Conservation (phyloP, 257 asterid genomes). For the Solanum corneliomulleri region DNA sequence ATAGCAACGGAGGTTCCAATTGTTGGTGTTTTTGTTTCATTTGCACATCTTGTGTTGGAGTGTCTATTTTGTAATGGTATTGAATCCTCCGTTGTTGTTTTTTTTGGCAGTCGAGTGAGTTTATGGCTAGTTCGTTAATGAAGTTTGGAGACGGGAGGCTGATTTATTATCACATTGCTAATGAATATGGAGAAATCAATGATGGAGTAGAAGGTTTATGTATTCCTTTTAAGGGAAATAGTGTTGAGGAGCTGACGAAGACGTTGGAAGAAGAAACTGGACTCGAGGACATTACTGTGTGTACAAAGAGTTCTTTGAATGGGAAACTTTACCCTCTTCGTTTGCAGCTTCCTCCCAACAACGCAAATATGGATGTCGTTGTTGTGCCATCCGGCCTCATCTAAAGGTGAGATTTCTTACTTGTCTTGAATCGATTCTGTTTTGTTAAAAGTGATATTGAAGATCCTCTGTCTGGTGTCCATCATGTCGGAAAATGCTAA, state of each 20-base stretch:
- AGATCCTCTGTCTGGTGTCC: neutral
- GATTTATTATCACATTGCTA: constrained; percentile 46
- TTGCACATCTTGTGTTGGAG: neutral
- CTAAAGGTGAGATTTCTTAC: constrained; percentile 29
- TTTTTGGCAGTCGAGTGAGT: constrained; percentile 57
- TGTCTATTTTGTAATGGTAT: neutral
- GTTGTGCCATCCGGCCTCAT: constrained; percentile 45
- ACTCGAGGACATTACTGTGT: constrained; percentile 49
- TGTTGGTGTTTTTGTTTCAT: neutral
- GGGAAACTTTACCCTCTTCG: constrained; percentile 89
- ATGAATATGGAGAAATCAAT: constrained; percentile 60
- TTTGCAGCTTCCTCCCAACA: constrained; percentile 91
- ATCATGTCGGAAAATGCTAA: neutral
- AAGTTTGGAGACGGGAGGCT: constrained; percentile 61
- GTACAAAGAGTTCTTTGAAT: constrained; percentile 62
- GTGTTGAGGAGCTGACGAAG: constrained; percentile 42
- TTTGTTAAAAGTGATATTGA: neutral
- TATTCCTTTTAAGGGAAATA: constrained; percentile 53
- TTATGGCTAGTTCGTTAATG: constrained; percentile 46
- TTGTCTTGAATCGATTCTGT: neutral
- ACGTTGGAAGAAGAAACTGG: constrained; percentile 58
- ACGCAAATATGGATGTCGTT: constrained; percentile 56
- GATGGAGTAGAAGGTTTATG: constrained; percentile 57
- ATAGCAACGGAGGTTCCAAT: neutral
- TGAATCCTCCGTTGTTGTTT: neutral